These are phyloP conservation scores for Escovopsis sp. DNA, from an alignment of 2,329 filamentous ascomycete genomes.

Conservation along the genomic window DNA sequence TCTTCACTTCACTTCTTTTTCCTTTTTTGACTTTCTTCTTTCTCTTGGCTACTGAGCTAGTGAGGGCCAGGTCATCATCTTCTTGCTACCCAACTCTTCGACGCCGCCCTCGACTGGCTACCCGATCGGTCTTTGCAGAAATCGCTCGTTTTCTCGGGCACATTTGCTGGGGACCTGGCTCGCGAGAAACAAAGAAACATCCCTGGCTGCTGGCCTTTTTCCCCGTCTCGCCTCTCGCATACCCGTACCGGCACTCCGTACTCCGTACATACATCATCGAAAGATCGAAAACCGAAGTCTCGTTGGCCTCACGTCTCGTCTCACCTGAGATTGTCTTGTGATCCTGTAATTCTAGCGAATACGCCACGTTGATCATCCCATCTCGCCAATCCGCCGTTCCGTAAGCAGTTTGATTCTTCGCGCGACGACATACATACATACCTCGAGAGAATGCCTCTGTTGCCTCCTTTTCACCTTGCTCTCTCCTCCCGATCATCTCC, in stretches of 20 bases:
- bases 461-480: too few species aligned
- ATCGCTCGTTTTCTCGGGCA: neutral
- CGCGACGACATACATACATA: too few species aligned
- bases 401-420: too few species aligned
- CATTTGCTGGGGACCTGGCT: neutral
- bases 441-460: too few species aligned
- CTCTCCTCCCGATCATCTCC: neutral
- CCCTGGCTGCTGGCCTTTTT: neutral
- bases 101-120: neutral
- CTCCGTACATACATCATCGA: neutral
- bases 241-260: neutral
- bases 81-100: conserved; percentile 5
- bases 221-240: neutral
- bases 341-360: too few species aligned
- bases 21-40: neutral
- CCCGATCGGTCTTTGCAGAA: neutral
- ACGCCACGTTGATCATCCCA: too few species aligned
- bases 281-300: neutral
- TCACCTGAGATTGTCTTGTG: too few species aligned
- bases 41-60: too few species aligned
- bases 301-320: too few species aligned
- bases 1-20: neutral
- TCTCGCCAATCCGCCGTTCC: too few species aligned
- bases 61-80: neutral
- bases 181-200: neutral